phyloP scores from a whole-genome alignment of 2,329 filamentous ascomycete genomes.

The Penicillium concentricum region DNA sequence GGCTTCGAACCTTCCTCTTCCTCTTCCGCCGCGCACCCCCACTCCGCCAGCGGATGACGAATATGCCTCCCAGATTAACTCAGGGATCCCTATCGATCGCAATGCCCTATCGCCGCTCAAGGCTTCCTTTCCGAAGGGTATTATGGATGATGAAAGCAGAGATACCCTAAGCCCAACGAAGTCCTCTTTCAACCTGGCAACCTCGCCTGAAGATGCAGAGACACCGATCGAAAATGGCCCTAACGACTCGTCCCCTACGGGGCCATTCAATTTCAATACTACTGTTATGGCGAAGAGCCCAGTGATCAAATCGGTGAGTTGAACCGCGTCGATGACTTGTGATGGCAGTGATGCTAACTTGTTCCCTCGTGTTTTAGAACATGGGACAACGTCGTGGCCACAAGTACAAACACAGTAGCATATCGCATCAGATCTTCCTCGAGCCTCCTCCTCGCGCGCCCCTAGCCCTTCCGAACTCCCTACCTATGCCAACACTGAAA shows the following conservation, averaged over 20 bases:
- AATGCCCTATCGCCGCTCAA: slow-evolving; percentile 50
- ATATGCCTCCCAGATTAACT: slow-evolving; percentile 21
- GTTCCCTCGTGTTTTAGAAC: slow-evolving; percentile 55
- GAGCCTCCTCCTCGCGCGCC: slow-evolving; percentile 84
- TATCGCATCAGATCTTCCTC: slow-evolving; percentile 95
- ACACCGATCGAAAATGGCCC: slow-evolving; percentile 27
- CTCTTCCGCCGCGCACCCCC: slow-evolving; percentile 61
- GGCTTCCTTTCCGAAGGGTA: slow-evolving; percentile 34
- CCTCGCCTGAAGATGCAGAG: slow-evolving; percentile 27
- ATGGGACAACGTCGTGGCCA: slow-evolving; percentile 90
- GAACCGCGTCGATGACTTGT: slow-evolving; percentile 27
- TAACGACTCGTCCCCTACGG: slow-evolving; percentile 37
- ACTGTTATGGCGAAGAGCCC: slow-evolving; percentile 72
- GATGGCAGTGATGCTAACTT: slow-evolving; percentile 19
- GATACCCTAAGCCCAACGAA: slow-evolving; percentile 36
- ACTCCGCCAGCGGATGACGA: slow-evolving; percentile 59
- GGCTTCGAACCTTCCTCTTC: slow-evolving; percentile 60
- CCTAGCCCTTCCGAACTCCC: slow-evolving; percentile 82
- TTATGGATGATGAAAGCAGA: slow-evolving; percentile 19
- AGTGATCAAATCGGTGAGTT: slow-evolving; percentile 67
- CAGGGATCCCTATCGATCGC: slow-evolving; percentile 41
- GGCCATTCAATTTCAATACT: slow-evolving; percentile 92
- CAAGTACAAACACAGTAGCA: slow-evolving; percentile 95
- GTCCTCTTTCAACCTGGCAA: slow-evolving; percentile 36
- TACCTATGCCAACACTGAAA: slow-evolving; percentile 83